Evolutionary conservation across 1,284 basidiomycete species (phyloP).

Genomic region (Leccinum pachyderme): DNA sequence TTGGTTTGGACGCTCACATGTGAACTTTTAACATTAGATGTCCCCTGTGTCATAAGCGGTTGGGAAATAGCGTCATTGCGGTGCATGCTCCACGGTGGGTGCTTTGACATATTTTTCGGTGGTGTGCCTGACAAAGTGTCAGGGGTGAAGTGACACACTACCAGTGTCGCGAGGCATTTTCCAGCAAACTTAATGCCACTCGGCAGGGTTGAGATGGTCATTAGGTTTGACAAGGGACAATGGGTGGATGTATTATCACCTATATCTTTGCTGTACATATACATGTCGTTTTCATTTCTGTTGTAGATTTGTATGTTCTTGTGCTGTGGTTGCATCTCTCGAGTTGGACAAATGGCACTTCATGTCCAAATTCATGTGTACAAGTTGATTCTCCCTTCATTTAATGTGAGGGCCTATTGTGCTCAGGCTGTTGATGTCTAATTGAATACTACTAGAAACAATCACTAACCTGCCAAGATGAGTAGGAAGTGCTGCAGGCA

Average conservation of each 20-base stretch:
- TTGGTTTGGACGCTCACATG: not conserved
- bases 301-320: too few relatives aligned
- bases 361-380: too few relatives aligned
- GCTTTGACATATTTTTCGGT: not conserved
- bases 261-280: too few relatives aligned
- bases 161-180: slow-evolving; percentile 85
- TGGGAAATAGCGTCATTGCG: slow-evolving; percentile 93
- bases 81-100: slow-evolving; percentile 82
- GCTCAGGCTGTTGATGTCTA: too few relatives aligned
- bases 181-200: slow-evolving; percentile 48
- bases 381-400: too few relatives aligned
- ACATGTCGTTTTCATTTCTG: too few relatives aligned
- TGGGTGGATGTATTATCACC: too few relatives aligned
- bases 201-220: slow-evolving; percentile 11
- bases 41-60: slow-evolving; percentile 91
- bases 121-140: not conserved
- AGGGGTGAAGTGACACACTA: slow-evolving; percentile 83
- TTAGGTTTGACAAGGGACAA: not conserved
- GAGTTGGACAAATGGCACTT: too few relatives aligned
- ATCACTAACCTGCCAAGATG: not conserved
- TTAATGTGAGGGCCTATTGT: too few relatives aligned
- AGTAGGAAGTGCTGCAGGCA: not conserved
- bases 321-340: too few relatives aligned
- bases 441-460: not conserved
- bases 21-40: slow-evolving; percentile 54